Conservation (phyloP, 345 rosid species). For the Citrus unshiu region DNA sequence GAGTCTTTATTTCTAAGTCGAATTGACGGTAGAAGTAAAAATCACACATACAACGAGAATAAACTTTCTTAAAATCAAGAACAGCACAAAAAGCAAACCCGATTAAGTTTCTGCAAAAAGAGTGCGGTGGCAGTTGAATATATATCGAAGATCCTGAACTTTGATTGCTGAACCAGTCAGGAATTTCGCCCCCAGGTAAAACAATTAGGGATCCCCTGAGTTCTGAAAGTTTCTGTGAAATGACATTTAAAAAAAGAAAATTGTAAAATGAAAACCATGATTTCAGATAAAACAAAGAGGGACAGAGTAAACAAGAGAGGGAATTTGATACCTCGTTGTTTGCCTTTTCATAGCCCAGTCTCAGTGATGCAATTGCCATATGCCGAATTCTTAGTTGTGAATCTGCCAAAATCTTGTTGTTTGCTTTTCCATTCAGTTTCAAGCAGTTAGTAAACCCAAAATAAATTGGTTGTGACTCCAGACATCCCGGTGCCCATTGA, state of each 20-base stretch:
- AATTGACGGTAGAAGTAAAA: accelerated
- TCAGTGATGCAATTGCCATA: neutral
- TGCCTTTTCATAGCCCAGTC: neutral
- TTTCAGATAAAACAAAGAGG: neutral
- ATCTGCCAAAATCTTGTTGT: neutral
- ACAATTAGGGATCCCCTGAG: neutral
- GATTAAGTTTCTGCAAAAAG: neutral
- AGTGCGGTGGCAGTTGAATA: neutral
- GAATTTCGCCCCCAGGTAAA: slow-evolving; percentile 3
- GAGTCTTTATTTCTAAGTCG: no score
- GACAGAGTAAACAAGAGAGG: neutral
- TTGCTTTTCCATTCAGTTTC: neutral
- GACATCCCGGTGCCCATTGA: no score
- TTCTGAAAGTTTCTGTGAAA: neutral
- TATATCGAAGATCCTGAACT: neutral
- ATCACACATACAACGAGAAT: accelerated
- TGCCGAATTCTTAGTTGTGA: neutral
- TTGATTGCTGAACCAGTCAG: neutral
- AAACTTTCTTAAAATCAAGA: neutral
- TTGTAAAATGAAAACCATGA: neutral
- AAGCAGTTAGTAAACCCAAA: neutral
- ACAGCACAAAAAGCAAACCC: neutral
- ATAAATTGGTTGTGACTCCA: no score
- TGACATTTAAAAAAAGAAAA: neutral
- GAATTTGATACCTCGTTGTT: accelerated